These are phyloP conservation scores for Pulveroboletus sp. DNA, from an alignment of 768 basidiomycete species.

Conservation along the genomic window DNA sequence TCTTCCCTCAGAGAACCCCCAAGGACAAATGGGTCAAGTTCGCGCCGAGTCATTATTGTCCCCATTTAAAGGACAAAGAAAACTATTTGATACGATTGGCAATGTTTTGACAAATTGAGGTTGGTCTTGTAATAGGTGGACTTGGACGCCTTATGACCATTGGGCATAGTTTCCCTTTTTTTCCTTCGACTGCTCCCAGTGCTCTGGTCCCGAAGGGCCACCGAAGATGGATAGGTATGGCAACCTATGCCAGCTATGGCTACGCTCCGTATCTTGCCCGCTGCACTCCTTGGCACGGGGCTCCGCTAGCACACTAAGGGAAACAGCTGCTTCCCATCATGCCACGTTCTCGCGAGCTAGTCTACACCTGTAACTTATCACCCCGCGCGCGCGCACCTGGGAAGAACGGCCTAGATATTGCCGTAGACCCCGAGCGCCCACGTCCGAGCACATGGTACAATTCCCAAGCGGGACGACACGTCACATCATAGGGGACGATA, in stretches of 20 bases:
- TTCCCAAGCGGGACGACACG: too few species aligned
- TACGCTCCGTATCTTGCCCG: too few species aligned
- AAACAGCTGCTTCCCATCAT: not conserved
- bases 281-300: too few species aligned
- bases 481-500: too few species aligned
- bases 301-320: not conserved
- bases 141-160: too few species aligned
- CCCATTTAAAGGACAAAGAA: slow-evolving; percentile 20
- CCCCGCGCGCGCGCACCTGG: too few species aligned
- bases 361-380: too few species aligned
- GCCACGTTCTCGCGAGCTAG: too few species aligned
- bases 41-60: slow-evolving; percentile 26
- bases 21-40: slow-evolving; percentile 36
- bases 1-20: slow-evolving; percentile 31
- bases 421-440: too few species aligned
- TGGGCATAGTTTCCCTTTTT: not conserved
- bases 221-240: not conserved
- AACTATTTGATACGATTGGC: slow-evolving; percentile 17
- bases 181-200: not conserved
- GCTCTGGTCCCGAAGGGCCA: not conserved
- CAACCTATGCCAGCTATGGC: not conserved
- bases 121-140: not conserved
- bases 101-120: slow-evolving; percentile 12
- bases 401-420: too few species aligned
- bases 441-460: too few species aligned